Evolutionary conservation across 1,139 yeast species (phyloP), one percentile per base, ranked within the genome.

Genomic region (Blastobotrys indianensis): DNA sequence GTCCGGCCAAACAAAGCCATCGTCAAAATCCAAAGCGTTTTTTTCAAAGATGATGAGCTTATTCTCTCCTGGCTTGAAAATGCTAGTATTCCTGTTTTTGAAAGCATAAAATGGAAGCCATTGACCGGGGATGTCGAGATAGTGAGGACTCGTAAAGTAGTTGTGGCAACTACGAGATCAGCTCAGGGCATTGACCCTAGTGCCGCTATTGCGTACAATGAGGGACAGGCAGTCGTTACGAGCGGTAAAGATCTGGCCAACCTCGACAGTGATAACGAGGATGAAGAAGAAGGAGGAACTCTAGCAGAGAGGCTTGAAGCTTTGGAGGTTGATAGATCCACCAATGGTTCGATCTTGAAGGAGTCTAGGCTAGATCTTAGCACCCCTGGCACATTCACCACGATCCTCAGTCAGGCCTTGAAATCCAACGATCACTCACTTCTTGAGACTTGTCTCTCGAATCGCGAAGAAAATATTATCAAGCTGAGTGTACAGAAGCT

Each of bases 1-100:
- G 36, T 47, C 25, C 51, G 63, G 16, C 59, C 62, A 7, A 46
- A 48, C 38, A 59, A 32, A n/a, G 30, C 45, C 60, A 59, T 68
- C 9, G 62, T 72, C 31, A 54, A 59, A 6, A 65, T 81, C 41
- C 67, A 80, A 38, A 68, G 69, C 46, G 64, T 77, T 1, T 60
- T 68, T 2, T 62, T 71, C 16, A 61, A 73, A 8, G 67, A 68
- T 17, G 65, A 68, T 41, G 72, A 65, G 12, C 52, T 86, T 25
- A 64, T 70, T 13, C 62, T 80, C 28, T 67, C 81, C 1, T 88
- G 95, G 94, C 66, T 83, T 42, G 95, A 87, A 62, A 79, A 76
- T 52, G 83, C 84, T 7, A 72, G 75, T 16, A 66, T 78, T 12
- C 82, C 92, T 12, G 75, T 73, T 45, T 82, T 85, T 59, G 90